Evolutionary conservation across 2,329 filamentous ascomycete genomes (phyloP).

Genomic region (Orbilia blumenaviensis): DNA sequence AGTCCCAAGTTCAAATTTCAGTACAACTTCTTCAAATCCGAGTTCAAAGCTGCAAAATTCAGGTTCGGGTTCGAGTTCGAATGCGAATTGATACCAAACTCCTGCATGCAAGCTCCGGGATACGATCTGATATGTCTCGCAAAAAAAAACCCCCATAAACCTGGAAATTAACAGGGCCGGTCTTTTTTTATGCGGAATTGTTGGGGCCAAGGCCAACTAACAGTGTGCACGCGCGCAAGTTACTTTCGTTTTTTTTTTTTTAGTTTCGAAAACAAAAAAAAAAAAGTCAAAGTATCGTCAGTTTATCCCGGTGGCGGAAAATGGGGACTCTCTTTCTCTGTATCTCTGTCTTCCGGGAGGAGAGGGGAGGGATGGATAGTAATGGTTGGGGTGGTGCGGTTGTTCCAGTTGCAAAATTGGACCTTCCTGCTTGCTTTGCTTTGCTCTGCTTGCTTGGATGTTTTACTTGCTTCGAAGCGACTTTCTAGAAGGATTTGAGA

Average conservation of each 20-base stretch:
- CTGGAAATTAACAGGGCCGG: constrained; percentile 39
- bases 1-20: too few species aligned
- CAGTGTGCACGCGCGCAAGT: too few species aligned
- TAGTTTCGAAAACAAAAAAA: too few species aligned
- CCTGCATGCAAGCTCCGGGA: background rate
- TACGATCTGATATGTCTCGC: constrained; percentile 3
- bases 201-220: constrained; percentile 15
- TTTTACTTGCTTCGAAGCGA: constrained; percentile 54
- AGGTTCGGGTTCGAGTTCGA: too few species aligned
- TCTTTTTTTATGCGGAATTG: constrained; percentile 45
- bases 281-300: too few species aligned
- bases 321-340: constrained; percentile 36
- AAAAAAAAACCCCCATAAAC: constrained; percentile 9
- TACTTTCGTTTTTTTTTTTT: too few species aligned
- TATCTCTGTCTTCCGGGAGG: too few species aligned
- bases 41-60: too few species aligned
- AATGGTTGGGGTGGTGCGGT: constrained; percentile 30
- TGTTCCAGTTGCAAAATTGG: constrained; percentile 31
- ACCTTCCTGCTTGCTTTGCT: constrained; percentile 32
- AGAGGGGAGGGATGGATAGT: too few species aligned
- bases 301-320: constrained; percentile 32
- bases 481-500: constrained; percentile 54
- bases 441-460: constrained; percentile 33
- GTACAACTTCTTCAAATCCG: too few species aligned
- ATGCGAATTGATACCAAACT: too few species aligned